Conservation (phyloP, 208 protist species). For the Trichomonas vaginalis region DNA sequence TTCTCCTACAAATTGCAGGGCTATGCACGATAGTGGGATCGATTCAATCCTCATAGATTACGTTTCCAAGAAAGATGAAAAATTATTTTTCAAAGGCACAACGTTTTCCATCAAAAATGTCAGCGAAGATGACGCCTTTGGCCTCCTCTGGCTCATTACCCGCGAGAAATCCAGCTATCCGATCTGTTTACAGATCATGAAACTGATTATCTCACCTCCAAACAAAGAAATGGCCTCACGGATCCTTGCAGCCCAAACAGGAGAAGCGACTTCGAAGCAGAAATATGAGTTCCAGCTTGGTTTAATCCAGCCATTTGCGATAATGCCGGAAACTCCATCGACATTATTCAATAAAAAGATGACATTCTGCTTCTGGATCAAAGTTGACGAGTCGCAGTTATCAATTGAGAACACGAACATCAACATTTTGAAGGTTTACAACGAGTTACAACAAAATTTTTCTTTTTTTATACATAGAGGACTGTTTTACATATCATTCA, state of each 20-base stretch:
- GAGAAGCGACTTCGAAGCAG: neutral
- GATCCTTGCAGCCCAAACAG: neutral
- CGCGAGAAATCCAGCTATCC: neutral
- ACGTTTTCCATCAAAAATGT: neutral
- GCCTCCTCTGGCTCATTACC: neutral
- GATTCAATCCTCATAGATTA: neutral
- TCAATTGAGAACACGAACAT: neutral
- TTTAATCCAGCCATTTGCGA: neutral
- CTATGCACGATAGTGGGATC: neutral
- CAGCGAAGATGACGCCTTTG: neutral
- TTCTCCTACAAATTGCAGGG: neutral
- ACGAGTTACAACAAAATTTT: neutral
- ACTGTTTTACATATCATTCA: neutral
- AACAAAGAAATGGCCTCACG: neutral
- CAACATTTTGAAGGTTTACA: neutral
- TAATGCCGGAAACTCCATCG: neutral
- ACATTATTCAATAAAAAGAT: neutral
- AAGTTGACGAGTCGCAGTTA: neutral
- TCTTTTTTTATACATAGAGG: neutral
- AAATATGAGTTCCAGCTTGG: neutral
- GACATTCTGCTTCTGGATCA: neutral
- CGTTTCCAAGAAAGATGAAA: neutral
- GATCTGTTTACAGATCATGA: neutral
- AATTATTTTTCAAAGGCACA: neutral
- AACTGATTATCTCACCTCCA: neutral